phyloP scores from a whole-genome alignment of 495 filamentous ascomycete genomes.

The Gamarada debralockiae region DNA sequence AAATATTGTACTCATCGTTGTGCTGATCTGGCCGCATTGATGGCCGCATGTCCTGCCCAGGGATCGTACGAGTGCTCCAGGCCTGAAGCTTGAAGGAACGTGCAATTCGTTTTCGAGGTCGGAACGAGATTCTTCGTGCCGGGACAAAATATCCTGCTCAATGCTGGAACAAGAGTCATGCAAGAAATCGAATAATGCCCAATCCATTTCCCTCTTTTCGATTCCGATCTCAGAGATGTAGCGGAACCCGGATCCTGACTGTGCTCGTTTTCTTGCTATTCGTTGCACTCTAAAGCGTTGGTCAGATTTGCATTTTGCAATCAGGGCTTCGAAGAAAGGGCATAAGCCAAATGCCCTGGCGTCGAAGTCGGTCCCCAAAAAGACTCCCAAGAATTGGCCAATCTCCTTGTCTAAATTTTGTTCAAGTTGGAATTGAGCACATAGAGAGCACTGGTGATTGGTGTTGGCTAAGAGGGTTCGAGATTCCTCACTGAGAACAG shows the following conservation, averaged over 20 bases:
- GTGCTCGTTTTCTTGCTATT: too few species aligned
- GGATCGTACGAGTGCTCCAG: constrained; percentile 1
- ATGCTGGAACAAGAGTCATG: neutral
- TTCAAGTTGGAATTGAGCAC: too few species aligned
- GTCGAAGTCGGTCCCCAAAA: neutral
- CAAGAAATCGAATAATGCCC: neutral
- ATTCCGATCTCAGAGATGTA: too few species aligned
- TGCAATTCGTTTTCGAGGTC: neutral
- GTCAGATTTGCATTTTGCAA: too few species aligned
- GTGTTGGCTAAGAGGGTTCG: too few species aligned
- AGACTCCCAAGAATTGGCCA: neutral
- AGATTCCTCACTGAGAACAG: too few species aligned
- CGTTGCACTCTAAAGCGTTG: too few species aligned
- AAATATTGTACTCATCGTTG: neutral
- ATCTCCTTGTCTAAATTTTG: too few species aligned
- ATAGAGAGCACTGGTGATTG: too few species aligned
- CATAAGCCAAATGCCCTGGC: neutral
- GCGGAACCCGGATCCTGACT: too few species aligned
- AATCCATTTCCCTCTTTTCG: constrained; percentile 2
- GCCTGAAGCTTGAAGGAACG: neutral
- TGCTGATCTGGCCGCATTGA: constrained; percentile 4
- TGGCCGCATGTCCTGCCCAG: constrained; percentile 3
- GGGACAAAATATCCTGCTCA: neutral
- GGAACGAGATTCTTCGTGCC: neutral
- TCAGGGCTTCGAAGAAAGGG: too few species aligned